A percentile compares a stretch with the other conserved stretches of the same genome.
Conservation (phyloP, 148 eudicot genomes). For the Rhododendron vialii region DNA sequence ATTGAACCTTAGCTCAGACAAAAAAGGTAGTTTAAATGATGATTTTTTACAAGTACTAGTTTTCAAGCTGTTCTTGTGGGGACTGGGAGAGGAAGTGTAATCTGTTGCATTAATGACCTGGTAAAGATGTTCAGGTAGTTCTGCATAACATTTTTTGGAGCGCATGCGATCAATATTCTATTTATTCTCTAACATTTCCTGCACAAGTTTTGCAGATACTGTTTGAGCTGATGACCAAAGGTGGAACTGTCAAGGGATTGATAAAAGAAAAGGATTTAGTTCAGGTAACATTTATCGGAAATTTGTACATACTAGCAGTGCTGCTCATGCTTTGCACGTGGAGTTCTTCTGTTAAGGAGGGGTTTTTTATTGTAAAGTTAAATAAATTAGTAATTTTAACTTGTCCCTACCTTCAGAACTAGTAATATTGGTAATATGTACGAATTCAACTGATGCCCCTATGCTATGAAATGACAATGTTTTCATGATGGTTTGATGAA, state of each 20-base stretch:
- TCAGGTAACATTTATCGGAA: constrained; percentile 48
- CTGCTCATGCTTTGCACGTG: background rate
- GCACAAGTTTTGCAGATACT: constrained; percentile 54
- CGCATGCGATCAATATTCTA: background rate
- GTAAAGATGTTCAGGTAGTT: background rate
- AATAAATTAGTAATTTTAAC: background rate
- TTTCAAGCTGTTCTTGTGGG: background rate
- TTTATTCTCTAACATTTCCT: background rate
- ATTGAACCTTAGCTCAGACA: background rate
- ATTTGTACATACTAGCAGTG: background rate
- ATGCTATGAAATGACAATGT: background rate
- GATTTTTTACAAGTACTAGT: background rate
- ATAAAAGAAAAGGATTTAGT: constrained; percentile 86
- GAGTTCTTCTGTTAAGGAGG: background rate
- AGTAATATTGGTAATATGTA: background rate
- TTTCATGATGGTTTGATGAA: background rate
- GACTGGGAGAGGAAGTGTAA: background rate
- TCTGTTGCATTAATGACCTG: background rate
- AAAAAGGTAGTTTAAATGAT: background rate
- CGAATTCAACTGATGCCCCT: background rate
- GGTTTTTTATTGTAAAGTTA: background rate
- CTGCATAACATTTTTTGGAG: background rate
- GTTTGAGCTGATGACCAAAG: constrained; percentile 83
- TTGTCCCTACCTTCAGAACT: background rate
- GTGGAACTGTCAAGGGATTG: constrained; percentile 95